phyloP scores from a whole-genome alignment of 169 alveolate species.

The Plasmodium malariae region DNA sequence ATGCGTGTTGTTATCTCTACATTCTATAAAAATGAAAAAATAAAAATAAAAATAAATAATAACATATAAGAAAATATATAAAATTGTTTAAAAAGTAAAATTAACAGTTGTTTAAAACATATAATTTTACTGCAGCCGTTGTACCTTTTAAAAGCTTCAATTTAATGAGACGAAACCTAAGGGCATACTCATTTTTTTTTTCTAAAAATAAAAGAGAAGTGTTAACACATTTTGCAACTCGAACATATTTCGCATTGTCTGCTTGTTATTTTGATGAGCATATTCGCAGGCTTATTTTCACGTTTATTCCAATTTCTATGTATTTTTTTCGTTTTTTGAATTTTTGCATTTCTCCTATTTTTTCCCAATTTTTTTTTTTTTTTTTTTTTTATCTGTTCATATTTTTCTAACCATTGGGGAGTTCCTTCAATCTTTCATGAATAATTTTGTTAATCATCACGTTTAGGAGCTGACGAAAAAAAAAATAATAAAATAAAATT shows the following conservation, averaged over 20 bases:
- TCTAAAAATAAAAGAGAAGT: slow-evolving; percentile 31
- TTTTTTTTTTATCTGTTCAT: too few relatives aligned
- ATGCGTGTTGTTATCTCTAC: neutral
- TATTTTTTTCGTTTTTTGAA: too few relatives aligned
- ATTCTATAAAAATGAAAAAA: slow-evolving; percentile 43
- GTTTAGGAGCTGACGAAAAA: slow-evolving; percentile 31
- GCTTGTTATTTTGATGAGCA: too few relatives aligned
- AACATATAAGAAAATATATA: neutral
- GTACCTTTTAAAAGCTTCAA: slow-evolving; percentile 61
- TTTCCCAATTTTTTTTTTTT: neutral
- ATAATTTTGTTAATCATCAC: slow-evolving; percentile 44
- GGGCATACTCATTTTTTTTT: slow-evolving; percentile 43
- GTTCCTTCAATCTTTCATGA: slow-evolving; percentile 41
- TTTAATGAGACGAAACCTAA: slow-evolving; percentile 55
- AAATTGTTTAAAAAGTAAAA: neutral
- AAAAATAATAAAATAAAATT: slow-evolving; percentile 5
- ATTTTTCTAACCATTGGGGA: slow-evolving; percentile 66
- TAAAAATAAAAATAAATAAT: neutral
- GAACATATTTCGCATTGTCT: neutral
- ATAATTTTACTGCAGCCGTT: neutral
- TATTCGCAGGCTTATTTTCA: too few relatives aligned
- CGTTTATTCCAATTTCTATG: neutral
- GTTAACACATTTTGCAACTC: neutral
- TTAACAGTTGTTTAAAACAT: neutral
- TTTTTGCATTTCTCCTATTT: too few relatives aligned